Evolutionary conservation across 129 eudicot genomes (phyloP).

Genomic region (Artemisia tridentata): DNA sequence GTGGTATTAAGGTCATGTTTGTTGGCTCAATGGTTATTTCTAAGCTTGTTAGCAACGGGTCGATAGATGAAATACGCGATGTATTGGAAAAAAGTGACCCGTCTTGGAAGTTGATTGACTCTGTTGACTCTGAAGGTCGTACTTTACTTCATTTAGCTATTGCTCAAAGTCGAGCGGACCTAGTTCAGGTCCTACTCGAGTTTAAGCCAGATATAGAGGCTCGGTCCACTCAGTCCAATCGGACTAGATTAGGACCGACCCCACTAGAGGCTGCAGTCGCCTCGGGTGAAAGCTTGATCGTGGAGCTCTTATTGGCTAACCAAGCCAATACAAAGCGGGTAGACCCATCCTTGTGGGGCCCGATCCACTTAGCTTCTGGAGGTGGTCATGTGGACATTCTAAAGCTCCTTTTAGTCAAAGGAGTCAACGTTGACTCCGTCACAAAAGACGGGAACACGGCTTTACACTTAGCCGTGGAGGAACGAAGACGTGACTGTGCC

Average conservation of each 20-base stretch:
- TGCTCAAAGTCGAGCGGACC: constrained; percentile 50
- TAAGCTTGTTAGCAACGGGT: constrained; percentile 49
- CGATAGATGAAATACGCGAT: constrained; percentile 61
- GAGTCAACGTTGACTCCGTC: constrained; percentile 45
- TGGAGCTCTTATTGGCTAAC: constrained; percentile 62
- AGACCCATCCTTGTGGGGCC: constrained; percentile 55
- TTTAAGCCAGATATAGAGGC: constrained; percentile 53
- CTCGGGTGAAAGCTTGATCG: constrained; percentile 56
- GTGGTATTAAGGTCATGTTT: constrained; percentile 66
- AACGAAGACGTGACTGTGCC: constrained; percentile 55
- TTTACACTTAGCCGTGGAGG: constrained; percentile 69
- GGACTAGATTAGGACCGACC: constrained; percentile 38
- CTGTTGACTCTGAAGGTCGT: constrained; percentile 55
- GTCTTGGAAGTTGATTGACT: constrained; percentile 56
- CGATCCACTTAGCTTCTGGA: constrained; percentile 63
- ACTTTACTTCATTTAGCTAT: constrained; percentile 69
- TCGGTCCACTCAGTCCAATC: constrained; percentile 27
- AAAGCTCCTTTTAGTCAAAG: constrained; percentile 52
- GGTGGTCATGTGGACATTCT: constrained; percentile 58
- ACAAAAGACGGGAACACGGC: constrained; percentile 71
- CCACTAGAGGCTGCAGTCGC: constrained; percentile 74
- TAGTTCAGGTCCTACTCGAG: constrained; percentile 66
- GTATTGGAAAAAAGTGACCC: constrained; percentile 66
- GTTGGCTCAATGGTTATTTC: constrained; percentile 54
- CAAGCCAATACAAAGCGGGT: constrained; percentile 41